These are phyloP conservation scores for Royoungia palumana DNA, from an alignment of 768 basidiomycete species.

Conservation along the genomic window DNA sequence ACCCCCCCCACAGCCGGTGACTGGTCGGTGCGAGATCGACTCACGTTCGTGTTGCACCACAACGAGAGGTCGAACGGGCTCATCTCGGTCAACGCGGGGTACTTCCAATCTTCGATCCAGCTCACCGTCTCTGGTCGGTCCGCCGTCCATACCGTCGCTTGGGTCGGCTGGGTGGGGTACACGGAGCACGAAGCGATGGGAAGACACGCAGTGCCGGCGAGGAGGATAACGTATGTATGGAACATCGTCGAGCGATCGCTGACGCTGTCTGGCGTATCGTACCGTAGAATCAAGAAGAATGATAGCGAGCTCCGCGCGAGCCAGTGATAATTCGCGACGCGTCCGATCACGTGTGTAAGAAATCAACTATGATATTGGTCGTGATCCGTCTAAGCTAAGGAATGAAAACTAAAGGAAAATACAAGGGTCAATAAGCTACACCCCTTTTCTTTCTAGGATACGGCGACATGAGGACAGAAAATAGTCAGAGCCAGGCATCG, in stretches of 20 bases:
- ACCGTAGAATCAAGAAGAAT: too few species aligned
- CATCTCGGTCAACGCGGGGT: slow-evolving; percentile 42
- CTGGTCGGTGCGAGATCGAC: too few species aligned
- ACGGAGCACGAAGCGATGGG: slow-evolving; percentile 34
- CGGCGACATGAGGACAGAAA: not conserved
- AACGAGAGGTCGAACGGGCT: slow-evolving; percentile 46
- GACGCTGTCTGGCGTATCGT: too few species aligned
- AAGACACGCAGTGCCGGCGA: slow-evolving; percentile 4
- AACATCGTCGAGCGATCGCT: slow-evolving; percentile 14
- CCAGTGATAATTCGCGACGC: slow-evolving; percentile 8
- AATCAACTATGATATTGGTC: slow-evolving; percentile 22
- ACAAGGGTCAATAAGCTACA: slow-evolving; percentile 23
- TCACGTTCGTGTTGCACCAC: slow-evolving; percentile 42
- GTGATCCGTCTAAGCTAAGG: slow-evolving; percentile 10
- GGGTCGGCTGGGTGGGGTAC: slow-evolving; percentile 50
- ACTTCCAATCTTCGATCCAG: slow-evolving; percentile 49
- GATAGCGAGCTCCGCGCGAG: too few species aligned
- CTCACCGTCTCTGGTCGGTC: slow-evolving; percentile 41
- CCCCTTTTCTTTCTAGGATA: slow-evolving; percentile 10
- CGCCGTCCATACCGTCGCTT: slow-evolving; percentile 42
- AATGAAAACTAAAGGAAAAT: slow-evolving; percentile 11
- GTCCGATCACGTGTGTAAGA: slow-evolving; percentile 23
- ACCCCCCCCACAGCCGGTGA: too few species aligned
- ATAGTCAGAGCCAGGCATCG: not conserved
- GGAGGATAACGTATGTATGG: not conserved